Evolutionary conservation across 192 early-diverging fungal species (phyloP).

Genomic region (Rhizoclosmatium sp.): DNA sequence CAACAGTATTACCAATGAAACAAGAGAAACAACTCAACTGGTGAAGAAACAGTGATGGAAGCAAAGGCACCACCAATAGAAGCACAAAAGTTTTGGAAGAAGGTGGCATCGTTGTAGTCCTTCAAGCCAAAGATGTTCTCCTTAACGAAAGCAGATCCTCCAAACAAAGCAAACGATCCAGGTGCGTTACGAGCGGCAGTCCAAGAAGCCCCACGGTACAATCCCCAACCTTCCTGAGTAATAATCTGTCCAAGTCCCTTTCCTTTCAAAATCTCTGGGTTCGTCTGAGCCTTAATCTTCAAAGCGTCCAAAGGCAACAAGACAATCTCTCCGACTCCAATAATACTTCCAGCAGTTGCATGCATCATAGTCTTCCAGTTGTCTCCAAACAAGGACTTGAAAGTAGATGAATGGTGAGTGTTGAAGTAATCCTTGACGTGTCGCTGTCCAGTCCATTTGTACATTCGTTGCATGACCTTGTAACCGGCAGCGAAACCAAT

Average conservation of each 20-base stretch:
- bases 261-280: constrained; percentile 86
- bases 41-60: constrained; percentile 92
- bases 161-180: constrained; percentile 88
- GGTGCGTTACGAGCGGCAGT: constrained; percentile 97
- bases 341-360: constrained; percentile 93
- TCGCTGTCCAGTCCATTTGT: constrained; percentile 99
- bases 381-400: constrained; percentile 88
- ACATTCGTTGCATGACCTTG: constrained; percentile 96
- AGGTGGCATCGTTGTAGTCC: constrained; percentile 96
- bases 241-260: constrained; percentile 82
- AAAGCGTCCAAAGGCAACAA: constrained; percentile 95
- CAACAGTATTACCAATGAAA: not conserved
- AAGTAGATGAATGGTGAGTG: constrained; percentile 77
- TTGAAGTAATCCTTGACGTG: constrained; percentile 94
- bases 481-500: constrained; percentile 98
- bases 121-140: constrained; percentile 89
- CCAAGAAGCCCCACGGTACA: constrained; percentile 97
- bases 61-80: constrained; percentile 97
- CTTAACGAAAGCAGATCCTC: constrained; percentile 93
- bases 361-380: constrained; percentile 97
- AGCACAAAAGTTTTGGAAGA: constrained; percentile 95
- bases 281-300: constrained; percentile 98
- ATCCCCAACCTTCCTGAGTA: constrained; percentile 84
- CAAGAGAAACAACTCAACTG: constrained; percentile 48
- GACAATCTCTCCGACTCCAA: constrained; percentile 97